Conservation (phyloP, 176 grass and related monocot species). For the Bonia amplexicaulis region DNA sequence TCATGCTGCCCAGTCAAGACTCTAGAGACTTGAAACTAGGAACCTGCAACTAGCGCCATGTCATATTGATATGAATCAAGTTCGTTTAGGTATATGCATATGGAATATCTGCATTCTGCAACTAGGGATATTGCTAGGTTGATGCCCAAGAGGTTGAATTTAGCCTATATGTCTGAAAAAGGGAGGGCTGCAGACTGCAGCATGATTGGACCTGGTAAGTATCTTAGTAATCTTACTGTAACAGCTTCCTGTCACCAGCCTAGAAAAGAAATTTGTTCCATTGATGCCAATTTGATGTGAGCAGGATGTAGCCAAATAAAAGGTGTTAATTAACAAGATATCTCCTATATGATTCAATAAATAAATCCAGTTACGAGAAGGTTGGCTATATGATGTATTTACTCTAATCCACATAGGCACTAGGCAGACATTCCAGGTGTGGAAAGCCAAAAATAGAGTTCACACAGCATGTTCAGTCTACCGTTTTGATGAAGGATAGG, state of each 20-base stretch:
- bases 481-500: background rate
- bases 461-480: background rate
- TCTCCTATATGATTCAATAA: background rate
- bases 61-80: background rate
- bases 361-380: background rate
- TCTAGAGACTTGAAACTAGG: no score
- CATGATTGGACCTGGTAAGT: background rate
- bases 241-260: background rate
- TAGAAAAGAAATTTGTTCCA: background rate
- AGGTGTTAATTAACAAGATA: background rate
- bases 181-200: background rate
- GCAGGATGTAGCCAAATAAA: background rate
- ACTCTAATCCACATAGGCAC: background rate
- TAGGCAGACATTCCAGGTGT: background rate
- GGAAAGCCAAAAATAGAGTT: background rate
- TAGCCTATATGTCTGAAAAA: background rate
- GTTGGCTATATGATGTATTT: background rate
- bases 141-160: background rate
- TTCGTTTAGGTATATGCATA: background rate
- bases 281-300: background rate
- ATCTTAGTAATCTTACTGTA: background rate
- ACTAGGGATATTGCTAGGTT: background rate
- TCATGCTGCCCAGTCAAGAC: no score
- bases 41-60: background rate
- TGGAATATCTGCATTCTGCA: background rate